Evolutionary conservation across 306 rosid species (phyloP).

Genomic region (Fragaria vesca): DNA sequence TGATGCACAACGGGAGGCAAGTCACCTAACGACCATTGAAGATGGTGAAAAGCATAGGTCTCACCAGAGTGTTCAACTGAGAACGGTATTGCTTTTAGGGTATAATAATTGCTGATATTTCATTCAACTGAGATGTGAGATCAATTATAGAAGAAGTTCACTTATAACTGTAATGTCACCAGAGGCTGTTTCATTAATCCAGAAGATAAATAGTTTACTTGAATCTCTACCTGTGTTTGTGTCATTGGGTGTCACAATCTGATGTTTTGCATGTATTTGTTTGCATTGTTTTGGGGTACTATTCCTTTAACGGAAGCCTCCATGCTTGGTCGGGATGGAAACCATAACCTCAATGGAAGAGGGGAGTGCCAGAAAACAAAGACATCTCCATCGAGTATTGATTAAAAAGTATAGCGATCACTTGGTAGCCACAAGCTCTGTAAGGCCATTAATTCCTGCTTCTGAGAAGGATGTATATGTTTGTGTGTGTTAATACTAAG

Average conservation of each 20-base stretch:
- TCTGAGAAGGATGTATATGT: constrained; percentile 8
- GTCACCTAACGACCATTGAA: constrained; percentile 24
- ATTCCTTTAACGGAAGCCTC: constrained; percentile 25
- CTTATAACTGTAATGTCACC: background rate
- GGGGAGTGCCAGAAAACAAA: constrained; percentile 23
- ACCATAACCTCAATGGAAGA: constrained; percentile 22
- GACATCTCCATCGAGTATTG: constrained; percentile 27
- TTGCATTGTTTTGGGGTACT: background rate
- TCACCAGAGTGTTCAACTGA: constrained; percentile 20
- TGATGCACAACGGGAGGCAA: constrained; percentile 28
- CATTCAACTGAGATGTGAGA: background rate
- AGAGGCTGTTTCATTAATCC: background rate
- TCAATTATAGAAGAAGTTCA: background rate
- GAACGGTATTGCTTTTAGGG: constrained; percentile 30
- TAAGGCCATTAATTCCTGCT: constrained; percentile 36
- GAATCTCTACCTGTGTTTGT: constrained; percentile 12
- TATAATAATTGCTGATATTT: constrained; percentile 6
- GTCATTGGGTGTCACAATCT: background rate
- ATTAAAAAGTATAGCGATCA: constrained; percentile 48
- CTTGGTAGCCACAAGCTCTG: constrained; percentile 52
- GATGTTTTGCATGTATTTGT: background rate
- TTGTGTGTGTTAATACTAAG: background rate
- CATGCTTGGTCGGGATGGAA: constrained; percentile 22
- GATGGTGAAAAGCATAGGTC: constrained; percentile 19
- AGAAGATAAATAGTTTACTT: background rate